Evolutionary conservation across 768 basidiomycete genomes (phyloP).

Genomic region (Suillus discolor): DNA sequence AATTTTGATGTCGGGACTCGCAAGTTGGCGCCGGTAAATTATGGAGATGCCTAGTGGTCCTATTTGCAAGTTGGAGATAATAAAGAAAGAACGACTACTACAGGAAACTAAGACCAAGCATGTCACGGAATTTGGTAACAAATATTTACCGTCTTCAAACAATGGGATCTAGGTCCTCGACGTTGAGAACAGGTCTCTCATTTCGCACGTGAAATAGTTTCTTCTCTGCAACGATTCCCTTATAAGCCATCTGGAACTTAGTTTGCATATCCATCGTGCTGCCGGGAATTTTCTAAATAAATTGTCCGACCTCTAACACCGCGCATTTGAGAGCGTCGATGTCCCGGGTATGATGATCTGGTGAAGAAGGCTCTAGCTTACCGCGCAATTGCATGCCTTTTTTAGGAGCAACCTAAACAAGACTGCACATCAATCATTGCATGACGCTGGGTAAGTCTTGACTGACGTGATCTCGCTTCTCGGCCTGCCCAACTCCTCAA

Average conservation of each 20-base stretch:
- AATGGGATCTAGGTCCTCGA: constrained; percentile 18
- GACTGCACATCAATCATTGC: neutral
- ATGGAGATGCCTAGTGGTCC: no score
- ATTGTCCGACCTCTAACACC: constrained; percentile 28
- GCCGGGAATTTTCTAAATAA: constrained; percentile 31
- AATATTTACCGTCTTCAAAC: neutral
- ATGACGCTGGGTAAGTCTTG: neutral
- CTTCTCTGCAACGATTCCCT: constrained; percentile 34
- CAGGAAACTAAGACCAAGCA: neutral
- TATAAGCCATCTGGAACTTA: constrained; percentile 33
- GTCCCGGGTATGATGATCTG: constrained; percentile 30
- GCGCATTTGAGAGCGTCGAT: constrained; percentile 26
- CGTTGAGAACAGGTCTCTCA: constrained; percentile 23
- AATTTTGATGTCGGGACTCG: no score
- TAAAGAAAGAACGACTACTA: neutral
- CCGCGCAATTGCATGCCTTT: constrained; percentile 28
- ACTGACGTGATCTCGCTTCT: constrained; percentile 37
- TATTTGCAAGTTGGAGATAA: neutral
- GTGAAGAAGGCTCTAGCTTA: constrained; percentile 32
- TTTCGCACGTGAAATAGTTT: neutral
- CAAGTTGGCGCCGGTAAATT: no score
- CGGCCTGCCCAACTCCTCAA: constrained; percentile 36
- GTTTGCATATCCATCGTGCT: constrained; percentile 18
- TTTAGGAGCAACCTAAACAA: constrained; percentile 30
- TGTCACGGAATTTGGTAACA: neutral